phyloP scores from a whole-genome alignment of 768 basidiomycete species.

The Phanerochaete carnosa region DNA sequence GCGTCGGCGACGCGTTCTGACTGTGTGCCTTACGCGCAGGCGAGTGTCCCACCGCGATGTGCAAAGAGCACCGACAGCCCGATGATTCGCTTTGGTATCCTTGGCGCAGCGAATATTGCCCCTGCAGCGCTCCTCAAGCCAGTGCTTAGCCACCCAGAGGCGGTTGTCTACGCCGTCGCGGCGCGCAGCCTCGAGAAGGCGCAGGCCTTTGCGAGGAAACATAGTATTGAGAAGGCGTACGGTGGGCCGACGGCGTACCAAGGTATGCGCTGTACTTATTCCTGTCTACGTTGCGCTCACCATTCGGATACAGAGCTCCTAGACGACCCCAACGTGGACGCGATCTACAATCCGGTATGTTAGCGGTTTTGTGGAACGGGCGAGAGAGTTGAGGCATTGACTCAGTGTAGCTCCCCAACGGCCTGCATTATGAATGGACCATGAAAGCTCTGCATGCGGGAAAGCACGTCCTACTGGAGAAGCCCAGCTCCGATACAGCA shows the following conservation, averaged over 20 bases:
- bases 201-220: constrained; percentile 4
- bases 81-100: constrained; percentile 31
- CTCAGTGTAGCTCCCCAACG: constrained; percentile 48
- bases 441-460: constrained; percentile 59
- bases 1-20: not conserved
- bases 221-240: constrained; percentile 11
- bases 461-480: constrained; percentile 65
- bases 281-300: not conserved
- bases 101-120: constrained; percentile 55
- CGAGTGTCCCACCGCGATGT: not conserved
- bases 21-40: not conserved
- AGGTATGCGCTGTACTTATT: not conserved
- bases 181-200: constrained; percentile 9
- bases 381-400: not conserved
- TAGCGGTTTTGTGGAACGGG: not conserved
- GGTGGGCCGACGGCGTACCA: constrained; percentile 11
- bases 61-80: not conserved
- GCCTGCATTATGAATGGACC: constrained; percentile 64
- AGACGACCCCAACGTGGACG: constrained; percentile 52
- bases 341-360: constrained; percentile 54
- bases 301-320: constrained; percentile 36
- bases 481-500: constrained; percentile 50
- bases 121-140: constrained; percentile 49
- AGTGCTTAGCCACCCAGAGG: constrained; percentile 52
- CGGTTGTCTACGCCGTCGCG: constrained; percentile 46